Percentiles rank a stretch among this genome's conserved stretches.
Conservation (phyloP, 1,284 basidiomycete genomes). For the Caloboletus firmus region DNA sequence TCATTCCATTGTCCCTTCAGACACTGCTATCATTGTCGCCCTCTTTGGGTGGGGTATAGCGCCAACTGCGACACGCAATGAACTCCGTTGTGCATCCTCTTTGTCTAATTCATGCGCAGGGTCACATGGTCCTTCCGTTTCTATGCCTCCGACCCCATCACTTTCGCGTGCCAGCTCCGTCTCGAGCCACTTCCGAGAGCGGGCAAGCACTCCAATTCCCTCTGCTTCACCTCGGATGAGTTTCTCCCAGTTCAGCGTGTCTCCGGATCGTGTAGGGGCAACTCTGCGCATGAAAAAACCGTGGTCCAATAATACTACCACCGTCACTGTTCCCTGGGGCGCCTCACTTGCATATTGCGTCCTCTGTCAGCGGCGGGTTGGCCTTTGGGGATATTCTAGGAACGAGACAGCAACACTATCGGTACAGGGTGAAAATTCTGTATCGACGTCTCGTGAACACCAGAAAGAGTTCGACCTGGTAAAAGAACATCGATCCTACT, state of each 20-base stretch:
- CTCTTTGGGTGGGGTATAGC: slow-evolving; percentile 71
- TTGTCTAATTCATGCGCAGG: slow-evolving; percentile 36
- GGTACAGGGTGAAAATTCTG: slow-evolving; percentile 7
- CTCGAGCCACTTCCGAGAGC: slow-evolving; percentile 23
- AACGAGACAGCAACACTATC: slow-evolving; percentile 16
- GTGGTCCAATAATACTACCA: background rate
- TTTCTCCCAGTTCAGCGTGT: slow-evolving; percentile 21
- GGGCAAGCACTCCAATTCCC: slow-evolving; percentile 13
- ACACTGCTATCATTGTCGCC: slow-evolving; percentile 56
- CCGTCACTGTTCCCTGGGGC: slow-evolving; percentile 32
- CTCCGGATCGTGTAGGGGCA: slow-evolving; percentile 23
- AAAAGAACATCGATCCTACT: slow-evolving; percentile 78
- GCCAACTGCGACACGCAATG: slow-evolving; percentile 38
- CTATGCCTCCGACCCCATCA: slow-evolving; percentile 40
- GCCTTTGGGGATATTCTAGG: slow-evolving; percentile 68
- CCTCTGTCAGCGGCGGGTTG: slow-evolving; percentile 73
- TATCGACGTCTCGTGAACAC: slow-evolving; percentile 33
- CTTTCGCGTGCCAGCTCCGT: slow-evolving; percentile 50
- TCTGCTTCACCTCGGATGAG: slow-evolving; percentile 20
- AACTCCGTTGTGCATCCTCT: slow-evolving; percentile 40
- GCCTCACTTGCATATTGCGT: slow-evolving; percentile 59
- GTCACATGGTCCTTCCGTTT: slow-evolving; percentile 40
- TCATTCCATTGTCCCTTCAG: slow-evolving; percentile 36
- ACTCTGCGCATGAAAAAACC: slow-evolving; percentile 8
- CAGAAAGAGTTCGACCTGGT: slow-evolving; percentile 66